Evolutionary conservation across 805 yeast genomes (phyloP).

Genomic region (Lachancea cidri): DNA sequence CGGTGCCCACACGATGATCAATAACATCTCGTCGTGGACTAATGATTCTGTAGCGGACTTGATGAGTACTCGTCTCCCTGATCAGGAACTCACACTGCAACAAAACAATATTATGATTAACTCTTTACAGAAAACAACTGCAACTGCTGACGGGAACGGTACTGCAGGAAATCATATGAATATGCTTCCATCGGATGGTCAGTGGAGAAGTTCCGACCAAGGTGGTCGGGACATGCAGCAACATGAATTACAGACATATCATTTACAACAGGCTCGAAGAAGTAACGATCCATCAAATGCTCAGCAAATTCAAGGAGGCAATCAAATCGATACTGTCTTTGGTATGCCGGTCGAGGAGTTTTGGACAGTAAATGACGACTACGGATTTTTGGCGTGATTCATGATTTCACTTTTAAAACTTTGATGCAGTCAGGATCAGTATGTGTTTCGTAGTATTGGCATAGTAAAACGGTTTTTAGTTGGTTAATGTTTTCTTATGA

Average conservation of each 20-base stretch:
- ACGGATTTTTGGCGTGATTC: slow-evolving; percentile 45
- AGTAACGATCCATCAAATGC: not conserved
- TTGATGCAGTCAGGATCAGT: too few species aligned
- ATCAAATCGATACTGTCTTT: slow-evolving; percentile 9
- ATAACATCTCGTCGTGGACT: slow-evolving; percentile 57
- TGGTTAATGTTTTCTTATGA: too few species aligned
- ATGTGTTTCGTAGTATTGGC: too few species aligned
- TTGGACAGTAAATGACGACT: slow-evolving; percentile 45
- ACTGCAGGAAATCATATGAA: not conserved
- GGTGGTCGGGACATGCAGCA: slow-evolving; percentile 2
- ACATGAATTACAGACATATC: not conserved
- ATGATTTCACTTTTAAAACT: too few species aligned
- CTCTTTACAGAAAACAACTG: not conserved
- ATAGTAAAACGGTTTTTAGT: too few species aligned
- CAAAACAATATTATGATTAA: not conserved
- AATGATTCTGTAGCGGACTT: slow-evolving; percentile 25
- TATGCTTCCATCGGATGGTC: not conserved
- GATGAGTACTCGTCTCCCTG: slow-evolving; percentile 8
- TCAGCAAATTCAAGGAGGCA: not conserved
- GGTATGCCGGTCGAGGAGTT: slow-evolving; percentile 39
- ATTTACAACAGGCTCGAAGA: not conserved
- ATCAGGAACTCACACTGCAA: not conserved
- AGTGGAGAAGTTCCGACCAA: not conserved
- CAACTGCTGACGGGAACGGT: not conserved
- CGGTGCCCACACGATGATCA: slow-evolving; percentile 55